Base-by-base conservation (phyloP, 345 rosid genomes). In the Arabis alpina region DNA sequence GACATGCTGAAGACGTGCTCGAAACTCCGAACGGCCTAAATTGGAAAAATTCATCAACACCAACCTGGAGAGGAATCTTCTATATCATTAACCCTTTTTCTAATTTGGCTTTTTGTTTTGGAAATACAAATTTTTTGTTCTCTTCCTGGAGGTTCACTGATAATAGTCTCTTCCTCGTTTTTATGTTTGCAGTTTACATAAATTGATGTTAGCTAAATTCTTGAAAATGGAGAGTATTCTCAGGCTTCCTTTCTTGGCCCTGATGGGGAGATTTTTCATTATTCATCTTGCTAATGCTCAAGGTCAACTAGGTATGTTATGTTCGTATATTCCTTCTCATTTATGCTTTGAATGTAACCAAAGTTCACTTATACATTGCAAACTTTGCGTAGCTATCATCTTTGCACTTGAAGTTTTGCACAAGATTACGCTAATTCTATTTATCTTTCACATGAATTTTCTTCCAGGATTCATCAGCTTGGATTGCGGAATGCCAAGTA, bases 401-500 rank as follows among this genome's bases (percentile, higher is more conserved):
- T 44, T 44, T 47, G 51, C 24, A 47, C 25, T 47, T 15, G 19
- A 47, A 9, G 15, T 47, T 47, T 14, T 14, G 23, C 24, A 47
- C 10, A 6, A 47, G 24, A 15, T 47, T 47, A 14, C 8, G 10
- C 24, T 3, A 2, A 14, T 47, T 47, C 10, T 1, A 6, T 48
- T 16, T 15, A 8, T 3, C 4, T 7, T 16, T 2, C 16, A 1
- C 8, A 48, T 16, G 10, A 14, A 19, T 19, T 1, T 47, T 16
- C 4, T 23, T 50, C 7, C 24, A 54, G 60, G 60, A 34, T 54
- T 54, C 41, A 32, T 54, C 25, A 54, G 25, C 25, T 34, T 54
- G 13, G 60, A 54, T 54, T 54, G 60, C 10, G 60, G 60, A 34
- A 3, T 54, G 6, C 40, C 60, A 8, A 10, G 8, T 11, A 51